Percentiles rank a stretch among this genome's conserved stretches.
Conservation (phyloP, 306 rosid genomes). For the Neltuma alba region DNA sequence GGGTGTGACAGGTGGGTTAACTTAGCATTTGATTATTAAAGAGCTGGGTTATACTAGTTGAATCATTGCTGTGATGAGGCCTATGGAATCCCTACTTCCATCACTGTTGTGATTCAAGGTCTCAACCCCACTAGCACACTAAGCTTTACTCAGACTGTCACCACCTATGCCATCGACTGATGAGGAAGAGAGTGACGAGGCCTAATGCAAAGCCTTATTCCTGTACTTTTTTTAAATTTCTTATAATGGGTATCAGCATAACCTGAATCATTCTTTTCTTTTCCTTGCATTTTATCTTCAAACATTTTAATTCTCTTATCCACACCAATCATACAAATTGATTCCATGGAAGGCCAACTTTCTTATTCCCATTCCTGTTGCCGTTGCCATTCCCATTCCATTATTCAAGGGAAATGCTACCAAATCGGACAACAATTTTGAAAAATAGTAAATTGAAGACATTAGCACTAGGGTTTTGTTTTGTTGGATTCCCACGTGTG, state of each 20-base stretch:
- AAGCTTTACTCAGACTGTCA: background rate
- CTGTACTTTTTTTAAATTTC: background rate
- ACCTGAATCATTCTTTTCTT: background rate
- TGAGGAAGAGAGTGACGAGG: background rate
- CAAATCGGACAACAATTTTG: background rate
- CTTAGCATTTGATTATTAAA: background rate
- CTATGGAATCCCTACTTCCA: background rate
- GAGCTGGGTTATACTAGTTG: background rate
- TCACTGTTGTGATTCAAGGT: background rate
- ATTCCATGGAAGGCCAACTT: background rate
- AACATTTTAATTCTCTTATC: background rate
- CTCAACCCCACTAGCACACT: background rate
- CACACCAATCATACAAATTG: background rate
- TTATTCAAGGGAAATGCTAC: background rate
- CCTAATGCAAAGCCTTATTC: background rate
- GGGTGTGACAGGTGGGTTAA: background rate
- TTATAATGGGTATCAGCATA: background rate
- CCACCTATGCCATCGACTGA: background rate
- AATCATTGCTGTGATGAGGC: background rate
- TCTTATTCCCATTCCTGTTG: background rate
- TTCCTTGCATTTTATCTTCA: background rate
- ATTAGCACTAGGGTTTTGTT: background rate
- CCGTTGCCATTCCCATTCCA: background rate
- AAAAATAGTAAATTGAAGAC: background rate
- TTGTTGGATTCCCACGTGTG: background rate